phyloP scores from a whole-genome alignment of 2,329 filamentous ascomycete species.

The Rhexocercosporidium sp. region DNA sequence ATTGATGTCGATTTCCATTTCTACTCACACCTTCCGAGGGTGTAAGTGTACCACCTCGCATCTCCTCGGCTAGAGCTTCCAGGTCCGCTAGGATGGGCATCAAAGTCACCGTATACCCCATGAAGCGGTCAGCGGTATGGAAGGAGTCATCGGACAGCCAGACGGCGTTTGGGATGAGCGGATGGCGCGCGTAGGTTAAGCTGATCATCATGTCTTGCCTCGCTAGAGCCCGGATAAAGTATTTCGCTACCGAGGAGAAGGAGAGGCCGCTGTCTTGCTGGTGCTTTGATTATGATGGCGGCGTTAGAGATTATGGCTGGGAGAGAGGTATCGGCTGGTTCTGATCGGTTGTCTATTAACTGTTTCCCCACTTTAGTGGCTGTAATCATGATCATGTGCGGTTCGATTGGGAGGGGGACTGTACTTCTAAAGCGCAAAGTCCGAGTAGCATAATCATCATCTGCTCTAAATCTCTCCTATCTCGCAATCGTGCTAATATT shows the following conservation, averaged over 20 bases:
- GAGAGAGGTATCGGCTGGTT: conserved; percentile 32
- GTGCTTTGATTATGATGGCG: conserved; percentile 38
- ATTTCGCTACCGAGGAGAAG: conserved; percentile 40
- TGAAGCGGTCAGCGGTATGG: conserved; percentile 39
- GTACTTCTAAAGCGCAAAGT: conserved; percentile 41
- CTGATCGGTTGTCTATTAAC: conserved; percentile 21
- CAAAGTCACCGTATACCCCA: conserved; percentile 41
- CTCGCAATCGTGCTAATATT: conserved; percentile 38
- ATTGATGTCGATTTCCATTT: background rate
- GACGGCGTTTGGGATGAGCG: conserved; percentile 34
- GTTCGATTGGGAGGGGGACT: conserved; percentile 2
- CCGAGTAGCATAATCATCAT: conserved; percentile 39
- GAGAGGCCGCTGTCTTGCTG: conserved; percentile 31
- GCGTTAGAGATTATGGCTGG: conserved; percentile 35
- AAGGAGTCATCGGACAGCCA: conserved; percentile 39
- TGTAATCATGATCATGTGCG: background rate
- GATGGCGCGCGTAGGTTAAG: conserved; percentile 34
- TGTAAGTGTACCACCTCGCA: conserved; percentile 20
- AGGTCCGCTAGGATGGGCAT: conserved; percentile 42
- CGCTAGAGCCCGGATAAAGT: conserved; percentile 42
- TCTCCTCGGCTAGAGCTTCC: conserved; percentile 39
- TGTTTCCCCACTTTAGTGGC: conserved; percentile 4
- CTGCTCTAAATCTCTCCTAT: conserved; percentile 37
- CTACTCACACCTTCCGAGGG: background rate
- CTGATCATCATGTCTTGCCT: conserved; percentile 43